phyloP scores from a whole-genome alignment of 2,329 filamentous ascomycete genomes.

The Pyrenophora seminiperda region DNA sequence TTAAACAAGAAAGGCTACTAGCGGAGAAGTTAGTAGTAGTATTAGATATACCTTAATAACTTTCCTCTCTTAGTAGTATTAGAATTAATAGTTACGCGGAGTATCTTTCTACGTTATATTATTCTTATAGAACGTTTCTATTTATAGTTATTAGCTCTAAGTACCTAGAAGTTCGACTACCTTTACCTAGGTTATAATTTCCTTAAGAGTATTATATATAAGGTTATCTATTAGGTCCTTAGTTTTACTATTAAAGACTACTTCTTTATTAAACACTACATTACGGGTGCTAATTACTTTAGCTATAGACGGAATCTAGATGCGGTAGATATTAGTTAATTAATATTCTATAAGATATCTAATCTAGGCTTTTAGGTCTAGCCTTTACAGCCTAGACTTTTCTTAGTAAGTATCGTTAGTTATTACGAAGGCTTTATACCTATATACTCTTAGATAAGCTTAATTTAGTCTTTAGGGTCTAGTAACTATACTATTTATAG shows the following conservation, averaged over 20 bases:
- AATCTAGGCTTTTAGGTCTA: conserved; percentile 10
- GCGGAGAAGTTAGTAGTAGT: background rate
- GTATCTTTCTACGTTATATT: background rate
- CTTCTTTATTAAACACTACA: conserved; percentile 8
- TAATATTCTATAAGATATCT: conserved; percentile 10
- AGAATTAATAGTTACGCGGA: no score
- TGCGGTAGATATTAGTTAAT: conserved; percentile 8
- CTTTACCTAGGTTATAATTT: conserved; percentile 6
- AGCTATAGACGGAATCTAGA: conserved; percentile 8
- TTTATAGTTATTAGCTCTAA: background rate
- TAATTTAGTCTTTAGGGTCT: conserved; percentile 1
- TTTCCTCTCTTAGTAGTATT: conserved; percentile 4
- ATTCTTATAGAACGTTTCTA: conserved; percentile 1
- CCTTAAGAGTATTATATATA: conserved; percentile 9
- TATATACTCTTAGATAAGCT: conserved; percentile 10
- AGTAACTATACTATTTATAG: background rate
- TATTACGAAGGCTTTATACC: conserved; percentile 11
- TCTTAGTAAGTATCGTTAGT: background rate
- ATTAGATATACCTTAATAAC: background rate
- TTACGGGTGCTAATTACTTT: conserved; percentile 10
- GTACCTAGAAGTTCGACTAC: background rate
- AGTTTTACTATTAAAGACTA: conserved; percentile 8
- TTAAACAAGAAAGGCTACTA: background rate
- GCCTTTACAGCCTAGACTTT: conserved; percentile 5
- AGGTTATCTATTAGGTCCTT: conserved; percentile 15